These are phyloP conservation scores for Penicillium vulpinum DNA, from an alignment of 2,329 filamentous ascomycete genomes.

Conservation along the genomic window DNA sequence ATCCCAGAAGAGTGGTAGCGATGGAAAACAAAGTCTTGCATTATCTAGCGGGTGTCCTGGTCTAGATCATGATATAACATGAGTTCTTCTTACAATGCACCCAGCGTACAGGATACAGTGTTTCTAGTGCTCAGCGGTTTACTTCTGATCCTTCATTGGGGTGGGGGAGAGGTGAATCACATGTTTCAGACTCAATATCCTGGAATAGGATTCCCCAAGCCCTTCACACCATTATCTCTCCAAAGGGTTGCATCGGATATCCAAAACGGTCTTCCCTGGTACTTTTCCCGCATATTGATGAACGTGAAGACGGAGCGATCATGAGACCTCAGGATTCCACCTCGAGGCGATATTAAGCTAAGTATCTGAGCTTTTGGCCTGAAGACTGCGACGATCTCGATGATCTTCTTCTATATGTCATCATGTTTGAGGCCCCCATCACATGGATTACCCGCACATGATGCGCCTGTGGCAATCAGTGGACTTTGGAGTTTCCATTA, in stretches of 20 bases:
- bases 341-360: background rate
- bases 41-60: background rate
- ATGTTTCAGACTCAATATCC: conserved; percentile 7
- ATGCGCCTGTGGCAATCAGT: conserved; percentile 8
- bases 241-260: conserved; percentile 7
- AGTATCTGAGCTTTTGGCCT: background rate
- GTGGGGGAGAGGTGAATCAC: conserved; percentile 9
- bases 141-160: background rate
- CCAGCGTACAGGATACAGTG: background rate
- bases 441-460: conserved; percentile 17
- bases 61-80: background rate
- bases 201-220: background rate
- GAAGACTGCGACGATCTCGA: conserved; percentile 10
- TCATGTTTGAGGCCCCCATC: conserved; percentile 5
- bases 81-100: background rate
- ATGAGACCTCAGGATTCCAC: background rate
- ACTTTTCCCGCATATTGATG: background rate
- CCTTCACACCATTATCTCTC: conserved; percentile 1
- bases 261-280: background rate
- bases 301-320: background rate
- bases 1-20: background rate
- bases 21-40: background rate
- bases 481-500: background rate
- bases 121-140: background rate
- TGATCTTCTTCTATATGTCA: conserved; percentile 8